Evolutionary conservation across 192 early-diverging fungal species (phyloP), one percentile per base, ranked within the genome.

Genomic region (Backusella morwellensis): DNA sequence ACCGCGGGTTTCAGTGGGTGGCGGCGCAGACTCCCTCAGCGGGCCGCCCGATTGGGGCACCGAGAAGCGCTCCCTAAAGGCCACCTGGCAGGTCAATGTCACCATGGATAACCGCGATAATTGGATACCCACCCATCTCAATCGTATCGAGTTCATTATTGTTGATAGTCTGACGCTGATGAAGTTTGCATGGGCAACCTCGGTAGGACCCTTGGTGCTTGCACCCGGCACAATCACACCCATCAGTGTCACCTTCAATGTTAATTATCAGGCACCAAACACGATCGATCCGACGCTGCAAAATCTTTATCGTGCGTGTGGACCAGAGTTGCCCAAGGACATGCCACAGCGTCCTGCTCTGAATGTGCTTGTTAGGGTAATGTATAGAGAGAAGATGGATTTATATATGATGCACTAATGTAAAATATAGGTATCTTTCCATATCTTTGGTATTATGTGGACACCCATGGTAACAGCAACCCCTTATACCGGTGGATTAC

Each of bases 51-150:
- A 36, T 41, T 79, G 78, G 78, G 68, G 72, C 9, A 32, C 14
- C 56, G 47, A 21, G 34, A 59, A n/a, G 40, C 78, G 21, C 26
- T 19, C 15, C 0, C 47, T 79, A 0, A 66, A 63, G 6, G 67
- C 73, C 3, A 68, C 73, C 2, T 79, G 78, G 78, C 67, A 54
- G 12, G 68, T 79, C n/a, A 79, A 79, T 75, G 73, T 75, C 1
- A 79, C 78, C 0, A 59, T 79, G 26, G 78, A 79, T 21, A 79
- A 79, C 17, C 52, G 68, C 3, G 72, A 68, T n/a, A 79, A 79
- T 44, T 79, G 78, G 78, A 71, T 79, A 17, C 78, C 78, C 0
- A 79, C 78, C 1, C 78, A 74, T 40, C 38, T 79, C 35, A 74
- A 47, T 4, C 54, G 68, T 6, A 17, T 79, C 4, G 78, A 52